Evolutionary conservation across 352 stramenopile species (phyloP), one percentile per base, ranked within the genome.

Genomic region (Phytophthora cactorum): DNA sequence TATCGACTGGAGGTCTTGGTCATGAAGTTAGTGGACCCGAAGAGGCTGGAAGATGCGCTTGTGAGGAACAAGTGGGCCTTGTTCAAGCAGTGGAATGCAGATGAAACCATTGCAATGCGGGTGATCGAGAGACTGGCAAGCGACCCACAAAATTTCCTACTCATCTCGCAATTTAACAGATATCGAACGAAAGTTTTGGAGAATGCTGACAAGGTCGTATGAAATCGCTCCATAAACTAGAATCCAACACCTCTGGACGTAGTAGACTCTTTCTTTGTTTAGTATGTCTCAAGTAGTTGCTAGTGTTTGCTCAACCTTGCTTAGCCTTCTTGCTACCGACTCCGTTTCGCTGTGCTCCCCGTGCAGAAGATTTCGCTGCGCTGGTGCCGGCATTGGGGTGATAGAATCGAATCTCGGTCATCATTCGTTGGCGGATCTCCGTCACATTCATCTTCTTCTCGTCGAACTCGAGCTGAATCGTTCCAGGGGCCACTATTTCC

Each of bases 401-500:
- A 54, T 95, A 93, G 69, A 88, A 91, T 9, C 78, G 75, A 22
- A 95, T 88, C 63, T 95, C 88, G 45, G 79, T 74, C 25, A 91
- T 63, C 86, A 96, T 94, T 49, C 88, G 88, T 63, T 90, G 72
- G 27, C 88, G 86, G 46, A 96, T 94, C 66, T 96, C 86, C 4
- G 74, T 53, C 14, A 96, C 86, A 29, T 74, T 88, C 75, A 96
- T 88, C 66, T 90, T 91, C 51, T 91, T 91, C 60, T 93, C 85
- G 72, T 96, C 88, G 64, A 96, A 96, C 49, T 96, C 88, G 31
- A 96, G 69, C 50, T 88, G 81, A 59, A 96, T 96, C 43, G 81
- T 91, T 49, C 75, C 70, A n/a, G 88, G 84, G 15, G 88, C 84
- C n/a, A 94, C 82, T 38, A 93, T 90, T 51, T 96, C 88, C 58